These are phyloP conservation scores for Cyanidioschyzon merolae DNA, from an alignment of 23 red algal species.

Conservation along the genomic window DNA sequence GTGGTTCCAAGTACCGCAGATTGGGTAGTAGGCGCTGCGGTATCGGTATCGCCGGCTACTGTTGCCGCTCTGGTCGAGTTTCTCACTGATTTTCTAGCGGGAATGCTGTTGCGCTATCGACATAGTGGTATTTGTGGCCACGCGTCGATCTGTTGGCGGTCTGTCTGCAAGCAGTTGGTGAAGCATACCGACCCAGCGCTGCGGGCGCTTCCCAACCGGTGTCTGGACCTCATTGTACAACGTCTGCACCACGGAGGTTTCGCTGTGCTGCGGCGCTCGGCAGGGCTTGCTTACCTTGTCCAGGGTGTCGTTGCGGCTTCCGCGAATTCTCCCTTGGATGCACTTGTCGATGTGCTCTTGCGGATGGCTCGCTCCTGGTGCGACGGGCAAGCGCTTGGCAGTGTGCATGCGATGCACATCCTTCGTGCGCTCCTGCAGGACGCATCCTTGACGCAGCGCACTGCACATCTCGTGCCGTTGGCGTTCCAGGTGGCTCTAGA, in stretches of 20 bases:
- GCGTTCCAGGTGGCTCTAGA: not conserved
- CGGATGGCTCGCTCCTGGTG: not conserved
- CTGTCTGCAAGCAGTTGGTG: not conserved
- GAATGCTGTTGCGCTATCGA: not conserved
- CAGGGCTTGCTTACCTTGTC: not conserved
- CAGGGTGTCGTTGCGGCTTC: not conserved
- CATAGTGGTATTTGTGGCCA: slow-evolving; percentile 7
- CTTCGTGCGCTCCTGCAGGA: not conserved
- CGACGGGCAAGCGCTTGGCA: not conserved
- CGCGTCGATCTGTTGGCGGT: not conserved
- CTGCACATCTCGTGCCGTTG: not conserved
- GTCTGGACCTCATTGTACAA: not conserved
- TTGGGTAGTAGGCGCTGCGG: not conserved
- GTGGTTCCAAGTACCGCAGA: not conserved
- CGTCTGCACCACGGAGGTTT: not conserved
- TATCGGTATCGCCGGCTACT: not conserved
- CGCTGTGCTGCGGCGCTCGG: not conserved
- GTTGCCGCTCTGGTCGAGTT: not conserved
- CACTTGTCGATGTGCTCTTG: not conserved
- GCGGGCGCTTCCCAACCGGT: not conserved
- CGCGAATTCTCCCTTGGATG: not conserved
- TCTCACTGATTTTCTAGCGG: not conserved
- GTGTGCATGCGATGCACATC: slow-evolving; percentile 5
- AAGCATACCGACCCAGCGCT: not conserved
- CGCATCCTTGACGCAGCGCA: not conserved